Base-by-base conservation (phyloP, 148 eudicot genomes). In the Fagopyrum esculentum region DNA sequence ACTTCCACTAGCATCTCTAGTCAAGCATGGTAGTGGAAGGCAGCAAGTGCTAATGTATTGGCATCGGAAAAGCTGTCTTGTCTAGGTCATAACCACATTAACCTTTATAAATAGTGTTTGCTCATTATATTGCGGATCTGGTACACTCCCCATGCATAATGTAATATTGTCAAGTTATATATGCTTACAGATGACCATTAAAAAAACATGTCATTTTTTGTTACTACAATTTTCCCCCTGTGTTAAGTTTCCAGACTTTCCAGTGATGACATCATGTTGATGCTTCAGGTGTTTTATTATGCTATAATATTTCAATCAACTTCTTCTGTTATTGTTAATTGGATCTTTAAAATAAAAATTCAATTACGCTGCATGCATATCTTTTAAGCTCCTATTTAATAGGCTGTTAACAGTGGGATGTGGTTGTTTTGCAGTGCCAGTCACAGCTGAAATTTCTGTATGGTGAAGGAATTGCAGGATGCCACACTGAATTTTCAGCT, bases 391-490 rank as follows among this genome's bases (percentile, higher is more conserved):
- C n/a, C 44, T 63, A 30, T 13, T 13, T 6, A 26, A 30, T 4
- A 63, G 69, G 45, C 69, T 35, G 5, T 16, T 63, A 30, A 63
- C 64, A 30, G 4, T 4, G 35, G 47, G 71, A 35, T 66, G 19
- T 43, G 19, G 5, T 66, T 75, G 83, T 68, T 76, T 77, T 82
- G 87, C 92, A 94, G 98, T 92, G 96, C 81, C 96, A 89, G 78
- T 94, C 98, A 69, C 97, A 92, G 81, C 79, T 94, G 83, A 82
- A 86, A 85, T 82, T 91, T 49, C 86, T 94, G 51, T 94, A 94
- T 85, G 87, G 85, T n/a, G 98, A 94, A 83, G 97, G 97, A 82
- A 90, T 87, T 68, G 83, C 78, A 57, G 98, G 98, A 74, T 87
- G 93, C 59, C 86, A 85, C 78, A 81, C 87, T 91, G 98, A 94